Evolutionary conservation across 805 yeast species (phyloP).

Genomic region (Starmerella tilneyi): DNA sequence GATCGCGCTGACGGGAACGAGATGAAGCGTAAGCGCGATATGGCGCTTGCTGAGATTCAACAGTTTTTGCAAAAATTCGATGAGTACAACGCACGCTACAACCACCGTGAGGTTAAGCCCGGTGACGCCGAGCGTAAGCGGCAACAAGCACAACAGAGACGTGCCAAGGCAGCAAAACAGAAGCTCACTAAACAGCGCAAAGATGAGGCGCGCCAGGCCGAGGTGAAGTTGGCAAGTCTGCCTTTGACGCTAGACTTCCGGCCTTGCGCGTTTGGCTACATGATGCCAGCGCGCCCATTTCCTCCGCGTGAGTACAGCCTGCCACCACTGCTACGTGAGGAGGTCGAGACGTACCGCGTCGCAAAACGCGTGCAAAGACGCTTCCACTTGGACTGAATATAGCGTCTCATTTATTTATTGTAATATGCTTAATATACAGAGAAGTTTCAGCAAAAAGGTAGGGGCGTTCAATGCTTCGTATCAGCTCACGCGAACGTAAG

Average conservation of each 20-base stretch:
- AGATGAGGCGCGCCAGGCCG: not conserved
- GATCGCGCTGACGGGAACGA: slow-evolving; percentile 43
- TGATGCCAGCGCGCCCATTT: slow-evolving; percentile 18
- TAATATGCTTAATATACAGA: no score
- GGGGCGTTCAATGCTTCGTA: no score
- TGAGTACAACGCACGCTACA: slow-evolving; percentile 9
- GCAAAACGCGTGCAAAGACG: not conserved
- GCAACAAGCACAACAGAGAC: slow-evolving; percentile 5
- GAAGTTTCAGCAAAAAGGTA: no score
- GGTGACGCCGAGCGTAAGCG: not conserved
- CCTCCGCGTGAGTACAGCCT: slow-evolving; percentile 20
- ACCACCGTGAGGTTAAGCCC: slow-evolving; percentile 15
- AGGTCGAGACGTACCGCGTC: slow-evolving; percentile 17
- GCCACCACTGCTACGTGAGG: slow-evolving; percentile 12
- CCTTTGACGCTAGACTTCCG: slow-evolving; percentile 12
- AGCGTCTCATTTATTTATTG: not conserved
- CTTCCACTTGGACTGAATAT: not conserved
- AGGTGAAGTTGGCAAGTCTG: not conserved
- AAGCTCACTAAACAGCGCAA: not conserved
- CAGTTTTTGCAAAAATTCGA: slow-evolving; percentile 27
- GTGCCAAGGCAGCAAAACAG: slow-evolving; percentile 1
- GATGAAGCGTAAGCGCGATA: slow-evolving; percentile 39
- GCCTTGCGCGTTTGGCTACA: slow-evolving; percentile 20
- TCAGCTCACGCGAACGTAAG: no score
- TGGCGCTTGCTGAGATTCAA: slow-evolving; percentile 43